Evolutionary conservation across 108 stramenopile species (phyloP), one percentile per base, ranked within the genome.

Genomic region (Pseudonitzschia delicatissima): DNA sequence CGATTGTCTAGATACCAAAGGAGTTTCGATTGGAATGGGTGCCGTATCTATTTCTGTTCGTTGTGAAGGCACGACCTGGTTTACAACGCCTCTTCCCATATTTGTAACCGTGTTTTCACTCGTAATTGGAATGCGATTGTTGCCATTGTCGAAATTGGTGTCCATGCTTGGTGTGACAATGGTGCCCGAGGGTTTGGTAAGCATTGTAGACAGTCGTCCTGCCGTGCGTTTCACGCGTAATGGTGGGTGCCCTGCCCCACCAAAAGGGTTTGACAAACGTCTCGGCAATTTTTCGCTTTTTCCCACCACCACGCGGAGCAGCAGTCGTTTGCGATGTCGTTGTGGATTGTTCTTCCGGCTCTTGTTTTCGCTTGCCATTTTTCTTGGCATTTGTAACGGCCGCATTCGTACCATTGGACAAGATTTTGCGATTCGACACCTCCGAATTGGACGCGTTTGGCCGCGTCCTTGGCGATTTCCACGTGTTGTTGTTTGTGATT

Each of bases 1-100:
- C 9, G 74, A 76, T 50, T 80, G 74, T 5, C 73, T 63, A 5
- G 55, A 18, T 36, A 59, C 51, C 50, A 79, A 25, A 0, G 53
- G 23, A 8, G 61, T 27, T 23, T 62, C 40, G 5, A 50, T 33
- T 18, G 64, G 64, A 4, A 63, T 33, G 20, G 62, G 64, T 28
- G 25, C 36, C 2, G 49, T 37, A 4, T 78, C 71, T 5, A 44
- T 32, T 31, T 67, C 40, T 12, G 1, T 9, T 48, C 15, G 20
- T 9, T 17, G 47, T 23, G 6, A 17, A 2, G 20, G 20, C 2
- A 23, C 2, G 47, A 48, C 20, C 47, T 21, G n/a, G 21, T 48
- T 48, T 21, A 48, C 47, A 23, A 21, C 2, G 7, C 47, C 21
- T 21, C 47, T 48, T 23, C 47, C 47, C 47, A 48, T 48, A 3